Percentiles rank a stretch among this genome's conserved stretches.
Conservation (phyloP, 2,329 filamentous ascomycete genomes). For the Exophiala oligosperma region DNA sequence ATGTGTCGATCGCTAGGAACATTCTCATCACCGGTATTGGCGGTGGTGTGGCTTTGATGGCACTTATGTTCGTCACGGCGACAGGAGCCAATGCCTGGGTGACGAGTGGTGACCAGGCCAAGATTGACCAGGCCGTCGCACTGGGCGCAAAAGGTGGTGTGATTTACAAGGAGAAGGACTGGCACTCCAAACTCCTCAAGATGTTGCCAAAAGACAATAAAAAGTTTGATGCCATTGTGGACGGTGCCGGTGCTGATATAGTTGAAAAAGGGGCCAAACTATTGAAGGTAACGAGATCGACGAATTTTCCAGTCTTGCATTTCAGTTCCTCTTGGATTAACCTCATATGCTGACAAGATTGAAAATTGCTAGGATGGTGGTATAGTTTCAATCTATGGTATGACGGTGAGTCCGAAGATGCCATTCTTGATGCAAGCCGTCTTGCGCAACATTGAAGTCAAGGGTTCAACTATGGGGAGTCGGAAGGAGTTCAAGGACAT, state of each 20-base stretch:
- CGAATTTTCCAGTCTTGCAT: neutral
- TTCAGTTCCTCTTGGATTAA: too few species aligned
- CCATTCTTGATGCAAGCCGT: slow-evolving; percentile 82
- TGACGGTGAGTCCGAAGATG: slow-evolving; percentile 85
- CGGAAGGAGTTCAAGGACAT: slow-evolving; percentile 87
- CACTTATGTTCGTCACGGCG: slow-evolving; percentile 74
- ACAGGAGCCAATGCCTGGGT: slow-evolving; percentile 78
- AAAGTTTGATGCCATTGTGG: slow-evolving; percentile 79
- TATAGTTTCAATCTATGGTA: slow-evolving; percentile 83
- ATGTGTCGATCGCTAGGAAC: slow-evolving; percentile 50
- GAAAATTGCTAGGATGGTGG: slow-evolving; percentile 61
- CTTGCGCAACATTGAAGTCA: slow-evolving; percentile 82
- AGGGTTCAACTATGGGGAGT: slow-evolving; percentile 88
- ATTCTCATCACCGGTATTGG: slow-evolving; percentile 89
- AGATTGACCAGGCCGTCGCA: slow-evolving; percentile 68
- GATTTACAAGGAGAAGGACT: slow-evolving; percentile 72
- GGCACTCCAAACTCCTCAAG: slow-evolving; percentile 72
- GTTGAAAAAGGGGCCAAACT: slow-evolving; percentile 67
- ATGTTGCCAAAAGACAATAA: slow-evolving; percentile 63
- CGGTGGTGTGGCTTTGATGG: slow-evolving; percentile 84
- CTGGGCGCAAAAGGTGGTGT: slow-evolving; percentile 83
- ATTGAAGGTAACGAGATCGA: slow-evolving; percentile 58
- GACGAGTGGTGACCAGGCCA: slow-evolving; percentile 70
- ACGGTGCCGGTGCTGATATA: slow-evolving; percentile 86
- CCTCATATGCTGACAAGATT: neutral